Evolutionary conservation across 441 rosid genomes (phyloP), one percentile per base, ranked within the genome.

Genomic region (Populus tomentosa): DNA sequence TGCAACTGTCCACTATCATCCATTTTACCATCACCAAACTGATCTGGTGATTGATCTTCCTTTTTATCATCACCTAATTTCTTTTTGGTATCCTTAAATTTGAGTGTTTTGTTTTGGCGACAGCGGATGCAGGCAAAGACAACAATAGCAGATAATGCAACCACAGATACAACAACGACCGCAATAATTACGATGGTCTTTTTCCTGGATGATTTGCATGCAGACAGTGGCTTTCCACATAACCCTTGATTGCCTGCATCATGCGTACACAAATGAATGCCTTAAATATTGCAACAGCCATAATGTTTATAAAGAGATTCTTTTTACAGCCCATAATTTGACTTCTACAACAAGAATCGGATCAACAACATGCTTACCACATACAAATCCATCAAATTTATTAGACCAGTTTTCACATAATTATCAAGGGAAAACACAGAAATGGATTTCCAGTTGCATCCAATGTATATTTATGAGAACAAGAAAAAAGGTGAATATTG

Each of bases 211-310:
- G 84, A 69, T 74, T 79, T 80, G 89, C 98, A 93, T n/a, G 80
- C 79, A 23, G 70, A 30, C 53, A 93, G 77, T 9, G 98, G 97
- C 77, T 80, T 79, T 35, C 97, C 98, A 72, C 98, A 90, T 32
- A 95, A 81, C 2, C 74, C 90, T 64, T 83, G 84, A 76, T 93
- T 93, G 35, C 94, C 98, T 93, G 85, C 68, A 73, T 36, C 32
- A 56, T 28, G 33, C 69, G 65, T 53, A 53, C 61, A 53, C n/a
- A 16, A 53, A 53, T 16, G n/a, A 53, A 53, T 53, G 61, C 61
- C 7, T 53, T 53, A 50, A 50, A 53, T 53, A 53, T 53, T 53
- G 61, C 61, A 53, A 16, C 21, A 18, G 61, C 61, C n/a, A 50
- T 35, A 35, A 35, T 53, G 21, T 53, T 53, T 53, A 8, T 53